Base-by-base conservation (phyloP, 75 land plant species). In the Larix kaempferi region DNA sequence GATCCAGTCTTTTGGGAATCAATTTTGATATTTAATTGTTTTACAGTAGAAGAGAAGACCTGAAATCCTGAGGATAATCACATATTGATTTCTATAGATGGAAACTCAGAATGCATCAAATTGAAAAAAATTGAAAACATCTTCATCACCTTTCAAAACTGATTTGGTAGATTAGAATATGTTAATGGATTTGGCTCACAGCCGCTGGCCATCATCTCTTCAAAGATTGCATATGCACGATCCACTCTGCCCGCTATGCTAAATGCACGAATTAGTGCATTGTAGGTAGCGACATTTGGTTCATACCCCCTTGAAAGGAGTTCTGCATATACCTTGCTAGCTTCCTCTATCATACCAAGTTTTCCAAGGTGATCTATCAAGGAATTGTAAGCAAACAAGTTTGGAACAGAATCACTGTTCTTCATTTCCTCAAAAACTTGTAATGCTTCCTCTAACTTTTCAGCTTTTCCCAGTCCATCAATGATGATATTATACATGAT, bases 251-350 rank as follows among this genome's bases (percentile, higher is more conserved):
- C 90, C 12, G 89, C 78, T 54, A 41, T 59, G 57, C 90, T 82
- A 77, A 82, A 86, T 6, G 77, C 90, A 75, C 82, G 80, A 76
- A 92, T 88, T 0, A 92, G 85, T 59, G 92, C 87, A 82, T 88
- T 90, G 72, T 84, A 92, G 39, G 95, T 92, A 58, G 78, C 82
- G 1, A 84, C 89, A 79, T 86, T 77, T 17, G 94, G 90, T 75
- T 82, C 64, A 75, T 87, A 73, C 2, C 94, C 94, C 25, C 56
- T 52, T 16, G 64, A 55, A 74, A 84, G 89, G 63, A 92, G 84
- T 63, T 88, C 88, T 63, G 86, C 84, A 73, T 82, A 89, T 67
- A 89, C 17, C 29, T 80, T 77, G 56, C 80, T 71, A 0, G 90
- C 88, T 74, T 88, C 85, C 35, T 86, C 89, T 2, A 88, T 76